Base-by-base conservation (phyloP, 2,329 filamentous ascomycete species). In the Aspergillus hiratsukae region DNA sequence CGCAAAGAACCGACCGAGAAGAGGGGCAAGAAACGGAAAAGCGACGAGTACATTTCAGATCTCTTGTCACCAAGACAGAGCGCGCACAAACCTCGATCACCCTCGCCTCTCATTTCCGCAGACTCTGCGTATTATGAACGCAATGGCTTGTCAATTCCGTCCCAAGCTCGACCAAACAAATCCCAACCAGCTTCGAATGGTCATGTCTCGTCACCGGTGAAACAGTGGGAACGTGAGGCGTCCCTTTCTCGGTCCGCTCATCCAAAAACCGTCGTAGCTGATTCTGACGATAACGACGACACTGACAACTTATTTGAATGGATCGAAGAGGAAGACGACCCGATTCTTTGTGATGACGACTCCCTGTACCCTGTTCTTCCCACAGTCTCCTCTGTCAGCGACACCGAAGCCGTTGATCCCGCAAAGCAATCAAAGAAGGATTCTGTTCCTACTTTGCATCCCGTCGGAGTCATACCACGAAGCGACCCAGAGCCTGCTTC, bases 21-120 rank as follows among this genome's bases (percentile, higher is more conserved):
- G 52, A 72, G 70, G 59, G 76, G 76, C 4, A 78, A 75, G 63
- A 81, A 80, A 63, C 70, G 78, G 51, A 80, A 79, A 63, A 80
- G 78, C 58, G 73, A 79, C 23, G 78, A 80, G 56, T 76, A 77
- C 54, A 66, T 69, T 40, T 72, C 69, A 5, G 74, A 76, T 55
- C 64, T 75, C 23, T 56, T 66, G 5, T 72, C 71, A 2, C 68
- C 73, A 2, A 66, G 61, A n/a, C 70, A 69, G 29, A 58, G 65
- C 56, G 48, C 58, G 14, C 59, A 62, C 3, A 69, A 65, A 55
- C 54, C 61, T 11, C 65, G 64, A 41, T 68, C 63, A n/a, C 63
- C 64, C 19, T 60, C 23, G 11, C 43, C 43, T 7, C 43, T 46
- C 3, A 19, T 27, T 6, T 23, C 23, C 23, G 21, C 43, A 6